phyloP scores from a whole-genome alignment of 768 basidiomycete species.

The Tephrocybe sp. region DNA sequence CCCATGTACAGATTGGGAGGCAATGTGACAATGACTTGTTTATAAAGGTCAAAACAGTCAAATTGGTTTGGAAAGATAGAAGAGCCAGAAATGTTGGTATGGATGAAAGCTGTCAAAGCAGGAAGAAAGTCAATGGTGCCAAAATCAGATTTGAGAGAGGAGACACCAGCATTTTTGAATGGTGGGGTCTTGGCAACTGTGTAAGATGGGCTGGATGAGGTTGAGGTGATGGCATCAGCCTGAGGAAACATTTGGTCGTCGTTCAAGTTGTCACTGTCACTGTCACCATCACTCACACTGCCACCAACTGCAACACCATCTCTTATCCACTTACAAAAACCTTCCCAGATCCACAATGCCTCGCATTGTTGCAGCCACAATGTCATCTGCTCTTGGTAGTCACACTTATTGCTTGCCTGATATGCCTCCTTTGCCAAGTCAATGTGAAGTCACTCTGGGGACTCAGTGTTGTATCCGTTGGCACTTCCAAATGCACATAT shows the following conservation, averaged over 20 bases:
- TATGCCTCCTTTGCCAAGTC: no score
- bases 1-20: not conserved
- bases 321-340: not conserved
- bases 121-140: no score
- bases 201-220: not conserved
- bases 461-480: constrained; percentile 5
- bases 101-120: no score
- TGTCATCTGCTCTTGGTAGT: constrained; percentile 36
- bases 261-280: not conserved
- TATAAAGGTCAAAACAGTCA: not conserved
- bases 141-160: no score
- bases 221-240: no score
- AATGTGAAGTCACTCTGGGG: constrained; percentile 1
- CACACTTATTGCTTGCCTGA: constrained; percentile 28
- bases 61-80: not conserved
- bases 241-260: not conserved
- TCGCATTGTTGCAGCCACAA: constrained; percentile 35
- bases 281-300: not conserved
- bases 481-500: constrained; percentile 24
- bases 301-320: not conserved
- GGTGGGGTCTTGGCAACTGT: not conserved
- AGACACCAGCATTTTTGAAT: no score
- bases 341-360: constrained; percentile 9
- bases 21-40: not conserved
- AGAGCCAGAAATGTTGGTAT: not conserved